phyloP scores from a whole-genome alignment of 805 yeast species.

The Spathaspora passalidarum region DNA sequence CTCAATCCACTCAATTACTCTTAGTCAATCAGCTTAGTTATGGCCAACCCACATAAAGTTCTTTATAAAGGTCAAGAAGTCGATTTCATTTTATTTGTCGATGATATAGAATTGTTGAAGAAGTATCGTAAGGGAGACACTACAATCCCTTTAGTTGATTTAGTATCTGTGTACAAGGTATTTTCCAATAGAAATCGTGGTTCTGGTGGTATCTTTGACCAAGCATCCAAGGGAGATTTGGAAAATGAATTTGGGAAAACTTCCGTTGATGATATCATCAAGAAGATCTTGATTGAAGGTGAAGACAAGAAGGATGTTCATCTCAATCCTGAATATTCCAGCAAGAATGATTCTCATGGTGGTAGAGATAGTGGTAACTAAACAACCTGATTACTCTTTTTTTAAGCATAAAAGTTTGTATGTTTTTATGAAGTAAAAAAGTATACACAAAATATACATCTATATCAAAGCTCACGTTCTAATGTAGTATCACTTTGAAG shows the following conservation, averaged over 20 bases:
- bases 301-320: constrained; percentile 33
- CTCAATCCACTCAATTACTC: not conserved
- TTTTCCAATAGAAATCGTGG: constrained; percentile 65
- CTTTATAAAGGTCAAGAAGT: constrained; percentile 62
- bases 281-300: constrained; percentile 60
- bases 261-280: constrained; percentile 54
- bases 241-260: constrained; percentile 67
- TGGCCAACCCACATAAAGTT: constrained; percentile 36
- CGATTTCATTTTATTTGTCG: constrained; percentile 67
- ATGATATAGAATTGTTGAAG: constrained; percentile 46
- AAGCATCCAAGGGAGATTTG: constrained; percentile 65
- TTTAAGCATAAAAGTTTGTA: not conserved
- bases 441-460: not conserved
- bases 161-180: constrained; percentile 65
- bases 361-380: constrained; percentile 19
- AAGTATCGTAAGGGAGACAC: constrained; percentile 50
- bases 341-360: constrained; percentile 49
- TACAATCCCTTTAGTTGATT: constrained; percentile 55
- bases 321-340: constrained; percentile 9
- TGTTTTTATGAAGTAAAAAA: too few species aligned
- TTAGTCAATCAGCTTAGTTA: not conserved
- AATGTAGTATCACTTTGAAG: not conserved
- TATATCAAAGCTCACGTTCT: too few species aligned
- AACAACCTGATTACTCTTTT: not conserved
- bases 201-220: constrained; percentile 65